Base-by-base conservation (phyloP, 306 rosid species). In the Acmispon strigosus region DNA sequence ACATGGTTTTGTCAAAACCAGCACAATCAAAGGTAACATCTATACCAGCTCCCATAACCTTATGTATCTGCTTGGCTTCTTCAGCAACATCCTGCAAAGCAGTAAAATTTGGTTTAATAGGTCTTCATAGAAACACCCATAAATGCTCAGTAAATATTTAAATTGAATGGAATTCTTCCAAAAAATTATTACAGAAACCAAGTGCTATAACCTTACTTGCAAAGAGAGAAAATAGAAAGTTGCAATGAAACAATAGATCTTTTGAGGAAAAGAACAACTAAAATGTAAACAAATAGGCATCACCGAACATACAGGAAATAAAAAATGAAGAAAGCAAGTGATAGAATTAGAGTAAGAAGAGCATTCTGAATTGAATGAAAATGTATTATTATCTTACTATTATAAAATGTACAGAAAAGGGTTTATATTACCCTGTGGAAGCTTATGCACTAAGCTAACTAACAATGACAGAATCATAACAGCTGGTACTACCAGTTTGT, bases 1-100 rank as follows among this genome's bases (percentile, higher is more conserved):
- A 74, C 98, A 88, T 88, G 72, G 96, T 92, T 83, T 92, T 92
- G 80, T 81, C 49, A 50, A 88, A 90, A 81, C 98, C 98, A 29
- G 84, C 98, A 85, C 96, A 92, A 52, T 92, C 98, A 50, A 92
- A 88, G 62, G 79, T 82, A 69, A 88, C 90, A 71, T 92, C 88
- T 51, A 90, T 66, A 50, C 73, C 79, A 62, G 62, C 69, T 49
- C 73, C 87, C 90, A 92, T 86, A 45, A 81, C 92, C 44, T 83
- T 79, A 0, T 76, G 78, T 78, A 92, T 92, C 72, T 42, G 70
- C 65, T 22, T 59, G 62, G 90, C 91, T 71, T 90, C 96, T 77
- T 83, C 85, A 41, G 48, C 75, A 20, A 92, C 81, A 76, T 88
- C 91, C 98, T 92, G 84, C 48, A 69, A 61, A 34, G 4, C 22